phyloP scores from a whole-genome alignment of 163 green algal species.

The Chlamydomonas reinhardtii region DNA sequence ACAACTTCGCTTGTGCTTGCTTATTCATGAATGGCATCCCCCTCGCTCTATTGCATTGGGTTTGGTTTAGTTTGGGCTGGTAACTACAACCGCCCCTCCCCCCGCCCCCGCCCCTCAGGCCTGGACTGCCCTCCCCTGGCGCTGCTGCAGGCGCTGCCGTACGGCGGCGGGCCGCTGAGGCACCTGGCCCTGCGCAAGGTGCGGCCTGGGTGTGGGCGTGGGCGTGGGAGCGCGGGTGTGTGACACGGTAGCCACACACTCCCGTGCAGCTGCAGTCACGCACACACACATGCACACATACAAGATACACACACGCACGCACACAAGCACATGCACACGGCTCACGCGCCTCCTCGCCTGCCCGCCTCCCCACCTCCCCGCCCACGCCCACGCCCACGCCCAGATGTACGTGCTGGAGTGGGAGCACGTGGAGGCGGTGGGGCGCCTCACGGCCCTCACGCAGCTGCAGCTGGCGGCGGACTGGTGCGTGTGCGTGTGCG shows the following conservation, averaged over 20 bases:
- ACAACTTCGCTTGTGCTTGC: no score
- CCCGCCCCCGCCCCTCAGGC: not conserved
- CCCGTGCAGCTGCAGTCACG: no score
- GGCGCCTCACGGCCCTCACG: constrained; percentile 23
- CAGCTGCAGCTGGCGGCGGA: constrained; percentile 42
- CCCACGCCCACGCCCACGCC: no score
- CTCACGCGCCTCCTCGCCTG: not conserved
- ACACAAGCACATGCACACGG: no score
- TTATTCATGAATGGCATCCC: no score
- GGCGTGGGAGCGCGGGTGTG: not conserved
- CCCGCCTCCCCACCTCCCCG: no score
- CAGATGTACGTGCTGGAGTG: not conserved
- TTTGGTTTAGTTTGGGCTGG: no score
- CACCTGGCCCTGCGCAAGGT: constrained; percentile 24
- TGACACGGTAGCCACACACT: no score
- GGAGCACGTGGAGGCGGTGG: not conserved
- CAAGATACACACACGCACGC: no score
- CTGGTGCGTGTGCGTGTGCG: not conserved
- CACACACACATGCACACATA: no score
- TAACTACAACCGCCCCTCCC: no score
- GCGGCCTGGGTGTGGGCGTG: not conserved
- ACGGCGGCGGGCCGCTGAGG: constrained; percentile 23
- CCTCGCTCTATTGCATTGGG: no score
- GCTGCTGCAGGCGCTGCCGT: constrained; percentile 33
- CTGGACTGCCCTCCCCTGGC: constrained; percentile 21